Percentiles rank a stretch among this genome's conserved stretches.
Evolutionary conservation across 106 monocot genomes (phyloP).

Genomic region (Dioscorea alata): DNA sequence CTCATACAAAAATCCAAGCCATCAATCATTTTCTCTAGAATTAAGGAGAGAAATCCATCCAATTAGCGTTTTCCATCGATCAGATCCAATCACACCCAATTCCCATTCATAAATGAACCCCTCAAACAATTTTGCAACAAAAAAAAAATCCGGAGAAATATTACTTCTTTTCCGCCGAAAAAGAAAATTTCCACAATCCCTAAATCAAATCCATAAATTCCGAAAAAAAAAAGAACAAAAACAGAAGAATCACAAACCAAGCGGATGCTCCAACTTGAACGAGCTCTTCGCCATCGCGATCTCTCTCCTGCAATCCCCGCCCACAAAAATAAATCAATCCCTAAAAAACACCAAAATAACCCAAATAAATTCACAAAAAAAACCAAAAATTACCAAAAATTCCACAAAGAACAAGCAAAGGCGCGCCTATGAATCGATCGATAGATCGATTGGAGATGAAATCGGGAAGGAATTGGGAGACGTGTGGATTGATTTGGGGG

Average conservation of each 20-base stretch:
- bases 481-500: too few species aligned
- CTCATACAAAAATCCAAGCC: too few species aligned
- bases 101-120: too few species aligned
- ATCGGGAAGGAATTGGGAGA: background rate
- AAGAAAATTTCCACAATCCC: background rate
- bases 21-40: too few species aligned
- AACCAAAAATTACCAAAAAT: background rate
- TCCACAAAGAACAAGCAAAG: background rate
- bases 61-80: too few species aligned
- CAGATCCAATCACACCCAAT: too few species aligned
- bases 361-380: background rate
- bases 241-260: slow-evolving; percentile 25
- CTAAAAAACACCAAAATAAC: background rate
- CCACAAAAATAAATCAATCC: background rate
- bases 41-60: too few species aligned
- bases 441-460: background rate
- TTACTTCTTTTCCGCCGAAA: too few species aligned
- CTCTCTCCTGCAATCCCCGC: slow-evolving; percentile 1
- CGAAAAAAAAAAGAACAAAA: too few species aligned
- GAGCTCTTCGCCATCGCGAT: slow-evolving; percentile 49
- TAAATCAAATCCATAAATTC: background rate
- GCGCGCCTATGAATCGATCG: background rate
- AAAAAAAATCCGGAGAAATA: too few species aligned
- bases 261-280: slow-evolving; percentile 60
- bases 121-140: too few species aligned